Base-by-base conservation (phyloP, 108 stramenopile species). In the Nitzschia sp. region DNA sequence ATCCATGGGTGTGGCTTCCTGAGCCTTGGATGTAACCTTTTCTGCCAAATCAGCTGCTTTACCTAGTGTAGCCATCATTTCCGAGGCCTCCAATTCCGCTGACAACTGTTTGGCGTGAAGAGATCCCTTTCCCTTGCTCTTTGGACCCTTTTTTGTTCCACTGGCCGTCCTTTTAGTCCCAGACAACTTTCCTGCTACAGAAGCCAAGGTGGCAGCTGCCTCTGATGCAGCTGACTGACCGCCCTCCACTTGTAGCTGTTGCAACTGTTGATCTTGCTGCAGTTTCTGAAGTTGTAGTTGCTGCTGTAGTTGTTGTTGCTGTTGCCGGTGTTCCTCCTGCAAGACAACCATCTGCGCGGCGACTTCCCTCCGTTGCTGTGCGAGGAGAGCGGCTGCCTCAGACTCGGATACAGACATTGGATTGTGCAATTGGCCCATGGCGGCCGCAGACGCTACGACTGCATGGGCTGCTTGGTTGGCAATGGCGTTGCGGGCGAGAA, bases 181-280 rank as follows among this genome's bases (percentile, higher is more conserved):
- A 21, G 60, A 57, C 3, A 62, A 42, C 43, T 52, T 21, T 44
- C 51, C 59, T 14, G 57, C 48, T 69, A 73, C 67, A 10, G 65
- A 53, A 61, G 77, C 61, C 63, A 65, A 40, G 41, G 61, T 43
- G 12, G 43, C 43, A 8, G 61, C 61, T 8, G 61, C 61, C 43
- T 46, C 21, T 0, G 43, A 2, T 15, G 57, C 39, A 38, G 57
- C 29, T 6, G 73, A 53, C 46, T 51, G 19, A 38, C 38, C 25
- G 34, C 65, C n/a, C 19, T 65, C 56, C 55, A 25, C 9, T 69
- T 39, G 67, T 22, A 38, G 46, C 53, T 67, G 70, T 48, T 67
- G 72, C n/a, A 53, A 67, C 53, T 72, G 74, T 57, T 74, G 78
- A 44, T 74, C 66, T 57, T 82, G 52, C 57, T 76, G 58, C 19